Evolutionary conservation across 2,329 filamentous ascomycete species (phyloP).

Genomic region (Colletotrichum coccodes): DNA sequence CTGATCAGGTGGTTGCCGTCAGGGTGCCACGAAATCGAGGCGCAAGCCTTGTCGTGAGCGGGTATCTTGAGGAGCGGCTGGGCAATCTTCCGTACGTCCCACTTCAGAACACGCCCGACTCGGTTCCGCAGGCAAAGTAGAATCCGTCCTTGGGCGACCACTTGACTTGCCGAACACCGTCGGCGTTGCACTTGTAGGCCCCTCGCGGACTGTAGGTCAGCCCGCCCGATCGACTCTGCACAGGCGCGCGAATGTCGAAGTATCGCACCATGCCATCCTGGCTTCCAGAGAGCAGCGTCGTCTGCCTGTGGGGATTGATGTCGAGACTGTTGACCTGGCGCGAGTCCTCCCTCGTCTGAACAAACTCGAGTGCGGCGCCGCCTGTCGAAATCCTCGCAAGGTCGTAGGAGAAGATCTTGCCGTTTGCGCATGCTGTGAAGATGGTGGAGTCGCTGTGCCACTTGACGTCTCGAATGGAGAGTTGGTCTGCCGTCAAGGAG

Average conservation of each 20-base stretch:
- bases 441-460: constrained; percentile 65
- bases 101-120: constrained; percentile 71
- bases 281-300: constrained; percentile 69
- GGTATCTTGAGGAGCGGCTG: constrained; percentile 68
- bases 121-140: constrained; percentile 72
- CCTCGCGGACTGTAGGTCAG: constrained; percentile 56
- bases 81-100: constrained; percentile 67
- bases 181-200: constrained; percentile 62
- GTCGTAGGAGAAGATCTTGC: constrained; percentile 74
- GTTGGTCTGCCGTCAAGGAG: constrained; percentile 57
- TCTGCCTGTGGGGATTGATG: constrained; percentile 68
- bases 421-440: constrained; percentile 71
- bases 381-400: constrained; percentile 59
- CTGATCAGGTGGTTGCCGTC: constrained; percentile 75
- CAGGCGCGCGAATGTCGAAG: constrained; percentile 65
- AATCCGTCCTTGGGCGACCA: constrained; percentile 72
- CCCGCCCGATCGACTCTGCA: constrained; percentile 58
- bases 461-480: constrained; percentile 72
- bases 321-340: constrained; percentile 73
- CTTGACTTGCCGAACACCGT: constrained; percentile 69
- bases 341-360: constrained; percentile 69
- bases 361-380: constrained; percentile 59
- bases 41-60: constrained; percentile 69
- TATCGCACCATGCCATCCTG: constrained; percentile 72
- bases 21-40: constrained; percentile 73